Base-by-base conservation (phyloP, 805 yeast species). In the Teunomyces tritomae region DNA sequence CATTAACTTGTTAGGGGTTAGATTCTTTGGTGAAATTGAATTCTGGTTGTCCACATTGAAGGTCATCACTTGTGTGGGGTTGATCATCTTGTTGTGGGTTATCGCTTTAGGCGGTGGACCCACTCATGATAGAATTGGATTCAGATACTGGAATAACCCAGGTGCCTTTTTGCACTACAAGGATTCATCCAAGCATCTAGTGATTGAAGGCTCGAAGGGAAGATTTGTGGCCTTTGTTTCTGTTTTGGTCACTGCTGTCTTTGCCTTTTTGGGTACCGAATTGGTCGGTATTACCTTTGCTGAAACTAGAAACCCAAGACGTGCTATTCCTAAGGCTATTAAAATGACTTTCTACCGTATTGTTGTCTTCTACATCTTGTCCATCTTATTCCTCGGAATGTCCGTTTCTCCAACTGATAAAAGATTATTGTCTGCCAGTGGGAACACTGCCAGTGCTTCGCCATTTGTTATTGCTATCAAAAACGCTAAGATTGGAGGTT, bases 401-500 rank as follows among this genome's bases (percentile, higher is more conserved):
- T 74, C 83, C 62, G 91, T 85, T 48, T 77, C 87, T 32, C 78
- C 79, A 49, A 73, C 72, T 52, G 83, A 82, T 59, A 74, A 77
- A 34, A 55, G 65, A 42, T 71, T 85, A 51, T 65, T 78, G 55
- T 59, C 64, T 46, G 82, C 83, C 11, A 75, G 80, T 13, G 76
- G 81, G 44, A 72, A 73, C 37, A 70, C 75, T 36, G 89, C 91
- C 2, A 77, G 85, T 35, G 90, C 92, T 16, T 85, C 94, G 11
- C 96, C 96, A 34, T 88, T 87, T 58, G 91, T 87, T 45, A 83
- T 87, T 59, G 96, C 96, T 42, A 84, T 88, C 58, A 78, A 78
- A 52, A 78, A 77, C 55, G 87, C 89, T 13, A 65, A 74, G 14
- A 87, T 88, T 52, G 57, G 63, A 7, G 91, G 81, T 0, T 70